Conservation (phyloP, 495 filamentous ascomycete genomes). For the Saxophila tyrrhenica region DNA sequence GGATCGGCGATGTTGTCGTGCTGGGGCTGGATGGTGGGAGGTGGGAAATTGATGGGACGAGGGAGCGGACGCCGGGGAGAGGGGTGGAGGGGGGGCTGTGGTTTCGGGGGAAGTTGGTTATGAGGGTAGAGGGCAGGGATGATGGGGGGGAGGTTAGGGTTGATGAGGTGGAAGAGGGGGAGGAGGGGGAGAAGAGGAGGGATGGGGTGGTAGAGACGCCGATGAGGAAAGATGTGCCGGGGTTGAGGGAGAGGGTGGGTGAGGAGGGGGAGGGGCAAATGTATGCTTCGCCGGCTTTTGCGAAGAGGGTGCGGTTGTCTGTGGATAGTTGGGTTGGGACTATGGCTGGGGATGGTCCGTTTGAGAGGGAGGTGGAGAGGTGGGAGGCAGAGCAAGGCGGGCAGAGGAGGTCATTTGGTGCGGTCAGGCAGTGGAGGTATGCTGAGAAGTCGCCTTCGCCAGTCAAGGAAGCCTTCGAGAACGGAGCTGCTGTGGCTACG, state of each 20-base stretch:
- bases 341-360: constrained; percentile 51
- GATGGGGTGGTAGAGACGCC: not conserved
- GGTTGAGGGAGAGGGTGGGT: not conserved
- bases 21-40: constrained; percentile 56
- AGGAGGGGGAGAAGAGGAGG: not conserved
- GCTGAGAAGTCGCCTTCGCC: constrained; percentile 56
- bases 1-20: constrained; percentile 64
- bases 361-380: constrained; percentile 56
- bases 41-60: constrained; percentile 40
- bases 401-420: constrained; percentile 53
- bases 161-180: not conserved
- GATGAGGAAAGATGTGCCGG: not conserved
- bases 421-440: constrained; percentile 59
- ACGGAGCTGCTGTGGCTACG: not conserved
- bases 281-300: constrained; percentile 68
- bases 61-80: constrained; percentile 48
- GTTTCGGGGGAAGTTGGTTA: constrained; percentile 43
- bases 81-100: constrained; percentile 65
- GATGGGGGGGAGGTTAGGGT: constrained; percentile 4
- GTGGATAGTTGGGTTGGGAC: constrained; percentile 45
- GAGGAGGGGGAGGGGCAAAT: constrained; percentile 3
- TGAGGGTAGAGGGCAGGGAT: constrained; percentile 44
- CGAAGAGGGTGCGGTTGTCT: constrained; percentile 51
- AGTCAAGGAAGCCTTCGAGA: constrained; percentile 28
- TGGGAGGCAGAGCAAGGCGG: constrained; percentile 52